phyloP scores from a whole-genome alignment of 495 filamentous ascomycete genomes.

The Schizothecium vesticola region DNA sequence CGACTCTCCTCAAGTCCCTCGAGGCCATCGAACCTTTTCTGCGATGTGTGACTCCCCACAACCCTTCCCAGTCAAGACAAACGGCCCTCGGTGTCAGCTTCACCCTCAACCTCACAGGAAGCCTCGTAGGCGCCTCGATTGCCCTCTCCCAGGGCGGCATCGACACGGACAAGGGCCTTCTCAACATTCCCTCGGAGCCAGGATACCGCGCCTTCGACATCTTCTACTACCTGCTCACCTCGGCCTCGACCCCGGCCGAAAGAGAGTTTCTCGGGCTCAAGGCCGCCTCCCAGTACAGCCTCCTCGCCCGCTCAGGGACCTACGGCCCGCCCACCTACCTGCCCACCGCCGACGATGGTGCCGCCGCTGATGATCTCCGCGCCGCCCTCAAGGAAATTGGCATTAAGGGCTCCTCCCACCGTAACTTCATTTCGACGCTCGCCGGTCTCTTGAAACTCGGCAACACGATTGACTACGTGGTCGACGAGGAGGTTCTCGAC shows the following conservation, averaged over 20 bases:
- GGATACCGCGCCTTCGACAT: constrained; percentile 96
- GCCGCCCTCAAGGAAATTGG: constrained; percentile 78
- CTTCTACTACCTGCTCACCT: constrained; percentile 93
- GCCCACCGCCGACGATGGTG: constrained; percentile 87
- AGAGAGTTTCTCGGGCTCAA: constrained; percentile 85
- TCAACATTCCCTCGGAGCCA: constrained; percentile 70
- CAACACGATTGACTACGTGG: constrained; percentile 75
- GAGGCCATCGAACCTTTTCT: constrained; percentile 79
- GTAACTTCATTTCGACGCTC: constrained; percentile 75
- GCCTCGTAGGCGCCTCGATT: constrained; percentile 66
- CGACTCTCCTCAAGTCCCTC: constrained; percentile 66
- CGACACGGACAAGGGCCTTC: constrained; percentile 73
- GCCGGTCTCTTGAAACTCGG: constrained; percentile 88
- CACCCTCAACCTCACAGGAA: constrained; percentile 75
- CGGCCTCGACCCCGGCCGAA: constrained; percentile 83
- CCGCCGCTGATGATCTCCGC: constrained; percentile 88
- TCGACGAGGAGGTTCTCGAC: constrained; percentile 82
- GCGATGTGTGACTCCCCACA: constrained; percentile 78
- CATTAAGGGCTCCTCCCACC: constrained; percentile 76
- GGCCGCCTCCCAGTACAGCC: constrained; percentile 66
- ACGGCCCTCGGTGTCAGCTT: constrained; percentile 74
- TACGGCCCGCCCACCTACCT: constrained; percentile 86
- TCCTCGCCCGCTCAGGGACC: constrained; percentile 77
- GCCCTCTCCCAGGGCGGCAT: constrained; percentile 83
- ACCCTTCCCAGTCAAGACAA: constrained; percentile 78